Evolutionary conservation across 495 filamentous ascomycete genomes (phyloP).

Genomic region (Aspergillus affinis): DNA sequence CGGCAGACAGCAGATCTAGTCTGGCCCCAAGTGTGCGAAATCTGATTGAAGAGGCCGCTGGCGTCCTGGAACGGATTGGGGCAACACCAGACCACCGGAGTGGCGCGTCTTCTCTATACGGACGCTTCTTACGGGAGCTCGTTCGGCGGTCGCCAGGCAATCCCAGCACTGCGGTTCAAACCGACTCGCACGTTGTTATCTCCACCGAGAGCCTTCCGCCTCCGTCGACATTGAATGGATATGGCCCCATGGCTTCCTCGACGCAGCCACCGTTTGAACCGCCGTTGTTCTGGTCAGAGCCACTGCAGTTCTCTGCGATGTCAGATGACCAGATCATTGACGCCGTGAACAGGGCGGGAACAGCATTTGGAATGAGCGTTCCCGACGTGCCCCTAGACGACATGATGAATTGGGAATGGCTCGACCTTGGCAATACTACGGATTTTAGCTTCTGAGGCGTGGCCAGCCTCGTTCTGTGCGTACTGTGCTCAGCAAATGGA

Average conservation of each 20-base stretch:
- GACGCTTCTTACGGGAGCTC: slow-evolving; percentile 59
- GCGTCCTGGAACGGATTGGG: slow-evolving; percentile 67
- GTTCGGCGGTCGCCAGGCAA: slow-evolving; percentile 38
- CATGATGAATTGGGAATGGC: slow-evolving; percentile 57
- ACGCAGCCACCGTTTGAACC: slow-evolving; percentile 24
- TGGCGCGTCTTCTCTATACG: slow-evolving; percentile 61
- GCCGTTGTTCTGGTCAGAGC: slow-evolving; percentile 46
- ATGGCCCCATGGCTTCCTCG: slow-evolving; percentile 15
- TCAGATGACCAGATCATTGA: slow-evolving; percentile 64
- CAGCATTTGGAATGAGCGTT: slow-evolving; percentile 53
- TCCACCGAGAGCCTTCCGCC: slow-evolving; percentile 18
- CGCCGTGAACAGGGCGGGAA: slow-evolving; percentile 58
- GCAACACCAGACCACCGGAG: slow-evolving; percentile 61
- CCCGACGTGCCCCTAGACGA: slow-evolving; percentile 57
- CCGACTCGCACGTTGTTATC: slow-evolving; percentile 10
- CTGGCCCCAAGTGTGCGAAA: slow-evolving; percentile 66
- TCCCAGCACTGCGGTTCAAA: not conserved
- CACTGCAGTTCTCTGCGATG: slow-evolving; percentile 66
- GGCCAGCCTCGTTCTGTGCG: not conserved
- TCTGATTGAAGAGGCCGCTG: slow-evolving; percentile 67
- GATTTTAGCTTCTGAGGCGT: slow-evolving; percentile 34
- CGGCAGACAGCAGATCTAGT: slow-evolving; percentile 51
- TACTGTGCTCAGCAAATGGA: not conserved
- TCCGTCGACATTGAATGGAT: slow-evolving; percentile 17
- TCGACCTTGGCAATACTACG: slow-evolving; percentile 54